Percentiles rank a stretch among this genome's conserved stretches.
Conservation (phyloP, 2,329 filamentous ascomycete species). For the Escovopsis sp. region DNA sequence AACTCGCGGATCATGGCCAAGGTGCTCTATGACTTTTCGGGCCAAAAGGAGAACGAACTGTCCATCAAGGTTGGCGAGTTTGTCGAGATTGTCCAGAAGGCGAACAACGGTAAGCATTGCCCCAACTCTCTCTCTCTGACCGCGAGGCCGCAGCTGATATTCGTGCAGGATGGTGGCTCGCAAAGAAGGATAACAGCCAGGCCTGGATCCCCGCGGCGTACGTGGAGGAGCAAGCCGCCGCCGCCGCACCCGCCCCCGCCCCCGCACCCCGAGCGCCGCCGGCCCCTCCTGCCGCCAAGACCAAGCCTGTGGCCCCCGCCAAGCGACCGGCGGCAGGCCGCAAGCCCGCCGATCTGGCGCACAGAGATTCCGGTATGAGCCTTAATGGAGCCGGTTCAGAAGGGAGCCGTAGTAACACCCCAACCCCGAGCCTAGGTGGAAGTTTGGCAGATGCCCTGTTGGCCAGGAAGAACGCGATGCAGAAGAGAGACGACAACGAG, state of each 20-base stretch:
- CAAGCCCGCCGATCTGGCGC: conserved; percentile 55
- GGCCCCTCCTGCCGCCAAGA: conserved; percentile 43
- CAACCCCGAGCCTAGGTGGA: conserved; percentile 56
- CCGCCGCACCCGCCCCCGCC: conserved; percentile 44
- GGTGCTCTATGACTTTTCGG: conserved; percentile 83
- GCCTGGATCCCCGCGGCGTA: conserved; percentile 94
- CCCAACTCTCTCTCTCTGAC: too few species aligned
- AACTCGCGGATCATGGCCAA: conserved; percentile 65
- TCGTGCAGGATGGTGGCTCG: conserved; percentile 84
- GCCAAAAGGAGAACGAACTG: conserved; percentile 74
- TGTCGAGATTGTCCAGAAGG: conserved; percentile 84
- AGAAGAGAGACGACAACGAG: conserved; percentile 51
- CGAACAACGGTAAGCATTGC: conserved; percentile 67
- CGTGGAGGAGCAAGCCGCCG: conserved; percentile 66
- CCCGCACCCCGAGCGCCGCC: conserved; percentile 54
- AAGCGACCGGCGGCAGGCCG: conserved; percentile 62
- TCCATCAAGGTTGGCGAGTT: conserved; percentile 67
- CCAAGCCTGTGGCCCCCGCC: conserved; percentile 60
- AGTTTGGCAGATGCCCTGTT: conserved; percentile 67
- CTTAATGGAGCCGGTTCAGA: conserved; percentile 43
- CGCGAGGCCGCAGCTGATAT: conserved; percentile 16
- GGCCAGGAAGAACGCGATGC: conserved; percentile 64
- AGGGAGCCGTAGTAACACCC: conserved; percentile 55
- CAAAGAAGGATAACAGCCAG: conserved; percentile 56
- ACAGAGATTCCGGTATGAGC: conserved; percentile 58